Evolutionary conservation across 305 asterid genomes (phyloP).

Genomic region (Withania somnifera): DNA sequence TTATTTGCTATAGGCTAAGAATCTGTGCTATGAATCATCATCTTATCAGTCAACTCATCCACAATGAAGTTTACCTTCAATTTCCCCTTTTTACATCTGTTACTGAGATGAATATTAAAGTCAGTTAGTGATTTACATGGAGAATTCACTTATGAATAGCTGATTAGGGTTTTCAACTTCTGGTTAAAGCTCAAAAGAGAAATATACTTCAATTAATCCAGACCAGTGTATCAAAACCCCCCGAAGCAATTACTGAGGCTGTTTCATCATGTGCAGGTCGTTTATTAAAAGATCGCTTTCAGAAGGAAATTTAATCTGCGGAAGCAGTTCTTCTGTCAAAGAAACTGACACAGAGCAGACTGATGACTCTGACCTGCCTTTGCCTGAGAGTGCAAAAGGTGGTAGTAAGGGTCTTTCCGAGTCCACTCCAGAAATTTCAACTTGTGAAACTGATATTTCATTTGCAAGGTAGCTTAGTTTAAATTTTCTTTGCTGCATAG

Average conservation of each 20-base stretch:
- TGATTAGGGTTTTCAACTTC: background rate
- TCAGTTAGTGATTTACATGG: background rate
- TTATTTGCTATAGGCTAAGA: background rate
- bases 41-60: background rate
- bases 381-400: constrained; percentile 23
- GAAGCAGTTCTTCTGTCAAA: constrained; percentile 42
- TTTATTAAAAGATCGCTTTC: constrained; percentile 75
- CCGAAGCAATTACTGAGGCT: background rate
- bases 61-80: background rate
- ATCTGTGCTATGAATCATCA: background rate
- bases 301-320: constrained; percentile 69
- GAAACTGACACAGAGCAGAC: constrained; percentile 28
- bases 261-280: constrained; percentile 34
- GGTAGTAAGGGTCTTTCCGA: constrained; percentile 34
- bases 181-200: background rate
- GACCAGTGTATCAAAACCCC: background rate
- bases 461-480: constrained; percentile 39
- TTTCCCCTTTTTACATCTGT: background rate
- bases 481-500: background rate
- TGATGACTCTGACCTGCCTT: constrained; percentile 32
- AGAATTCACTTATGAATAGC: background rate
- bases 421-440: constrained; percentile 60
- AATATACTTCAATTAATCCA: background rate
- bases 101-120: background rate
- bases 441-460: constrained; percentile 41